Percentiles rank a stretch among this genome's conserved stretches.
Evolutionary conservation across 2,329 filamentous ascomycete genomes (phyloP).

Genomic region (Remersonia thermophila): DNA sequence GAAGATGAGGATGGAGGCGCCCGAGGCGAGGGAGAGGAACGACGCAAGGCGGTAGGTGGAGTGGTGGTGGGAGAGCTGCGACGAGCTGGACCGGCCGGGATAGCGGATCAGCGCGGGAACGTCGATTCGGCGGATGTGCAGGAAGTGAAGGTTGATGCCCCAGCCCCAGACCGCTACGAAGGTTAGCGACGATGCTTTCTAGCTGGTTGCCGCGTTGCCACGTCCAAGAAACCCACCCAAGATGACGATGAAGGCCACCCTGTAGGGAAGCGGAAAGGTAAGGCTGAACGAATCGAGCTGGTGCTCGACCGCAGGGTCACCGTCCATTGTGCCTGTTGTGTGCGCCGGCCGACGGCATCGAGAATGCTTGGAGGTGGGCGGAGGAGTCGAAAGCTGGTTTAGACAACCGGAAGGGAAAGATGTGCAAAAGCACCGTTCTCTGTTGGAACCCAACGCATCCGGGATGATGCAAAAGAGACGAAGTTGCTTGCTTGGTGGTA

Average conservation of each 20-base stretch:
- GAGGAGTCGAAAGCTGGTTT: background rate
- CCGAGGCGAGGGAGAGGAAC: conserved; percentile 60
- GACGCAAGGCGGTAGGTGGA: conserved; percentile 80
- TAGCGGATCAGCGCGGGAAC: conserved; percentile 80
- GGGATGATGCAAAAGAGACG: too few species aligned
- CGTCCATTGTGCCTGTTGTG: conserved; percentile 45
- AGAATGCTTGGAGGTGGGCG: conserved; percentile 1
- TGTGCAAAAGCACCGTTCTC: background rate
- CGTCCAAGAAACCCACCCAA: conserved; percentile 49
- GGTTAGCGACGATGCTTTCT: background rate
- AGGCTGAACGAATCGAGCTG: conserved; percentile 77
- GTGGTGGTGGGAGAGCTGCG: conserved; percentile 62
- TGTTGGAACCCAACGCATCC: too few species aligned
- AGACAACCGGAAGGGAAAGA: background rate
- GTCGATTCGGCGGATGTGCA: conserved; percentile 70
- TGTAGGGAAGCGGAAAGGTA: conserved; percentile 77
- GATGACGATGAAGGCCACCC: conserved; percentile 74
- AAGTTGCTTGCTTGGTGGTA: too few species aligned
- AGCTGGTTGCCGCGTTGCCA: too few species aligned
- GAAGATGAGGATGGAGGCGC: conserved; percentile 63
- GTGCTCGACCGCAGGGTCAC: conserved; percentile 57
- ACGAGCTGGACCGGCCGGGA: conserved; percentile 56
- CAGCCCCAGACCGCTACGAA: conserved; percentile 79
- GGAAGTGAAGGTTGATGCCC: conserved; percentile 82
- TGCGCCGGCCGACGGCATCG: too few species aligned